Conservation (phyloP, 495 filamentous ascomycete genomes). For the Penicillium taxi region DNA sequence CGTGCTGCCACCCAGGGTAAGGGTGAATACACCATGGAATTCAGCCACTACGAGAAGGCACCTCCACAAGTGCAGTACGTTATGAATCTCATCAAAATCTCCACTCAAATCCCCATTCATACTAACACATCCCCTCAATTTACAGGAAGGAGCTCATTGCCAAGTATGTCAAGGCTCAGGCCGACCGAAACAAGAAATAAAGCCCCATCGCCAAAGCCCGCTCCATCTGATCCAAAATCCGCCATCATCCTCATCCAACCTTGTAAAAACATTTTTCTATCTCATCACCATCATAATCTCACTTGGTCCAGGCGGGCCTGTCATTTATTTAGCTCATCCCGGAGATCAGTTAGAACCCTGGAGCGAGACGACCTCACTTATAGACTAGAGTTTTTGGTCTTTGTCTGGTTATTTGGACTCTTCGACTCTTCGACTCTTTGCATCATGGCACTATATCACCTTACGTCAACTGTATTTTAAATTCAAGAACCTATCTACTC, state of each 20-base stretch:
- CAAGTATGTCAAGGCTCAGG: conserved; percentile 79
- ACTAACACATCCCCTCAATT: conserved; percentile 8
- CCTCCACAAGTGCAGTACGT: conserved; percentile 84
- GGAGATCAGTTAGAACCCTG: conserved; percentile 5
- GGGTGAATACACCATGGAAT: conserved; percentile 99
- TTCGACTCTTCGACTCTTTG: conserved; percentile 16
- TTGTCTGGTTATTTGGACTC: background rate
- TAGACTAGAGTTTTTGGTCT: no score
- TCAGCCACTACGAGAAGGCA: conserved; percentile 85
- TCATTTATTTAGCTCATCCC: conserved; percentile 1
- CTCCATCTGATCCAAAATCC: background rate
- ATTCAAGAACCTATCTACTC: conserved; percentile 22
- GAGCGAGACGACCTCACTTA: no score
- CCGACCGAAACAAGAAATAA: conserved; percentile 64
- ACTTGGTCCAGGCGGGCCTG: conserved; percentile 9
- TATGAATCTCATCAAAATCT: conserved; percentile 8
- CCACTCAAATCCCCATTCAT: conserved; percentile 3
- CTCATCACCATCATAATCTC: conserved; percentile 1
- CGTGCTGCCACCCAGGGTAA: conserved; percentile 95
- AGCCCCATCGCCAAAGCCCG: conserved; percentile 2
- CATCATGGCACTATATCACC: conserved; percentile 19
- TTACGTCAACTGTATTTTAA: conserved; percentile 23
- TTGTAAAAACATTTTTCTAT: conserved; percentile 17
- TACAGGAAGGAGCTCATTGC: conserved; percentile 76
- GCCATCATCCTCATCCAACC: conserved; percentile 1